Conservation (phyloP, 164 flowering plant genomes). For the Aristolochia fimbriata region DNA sequence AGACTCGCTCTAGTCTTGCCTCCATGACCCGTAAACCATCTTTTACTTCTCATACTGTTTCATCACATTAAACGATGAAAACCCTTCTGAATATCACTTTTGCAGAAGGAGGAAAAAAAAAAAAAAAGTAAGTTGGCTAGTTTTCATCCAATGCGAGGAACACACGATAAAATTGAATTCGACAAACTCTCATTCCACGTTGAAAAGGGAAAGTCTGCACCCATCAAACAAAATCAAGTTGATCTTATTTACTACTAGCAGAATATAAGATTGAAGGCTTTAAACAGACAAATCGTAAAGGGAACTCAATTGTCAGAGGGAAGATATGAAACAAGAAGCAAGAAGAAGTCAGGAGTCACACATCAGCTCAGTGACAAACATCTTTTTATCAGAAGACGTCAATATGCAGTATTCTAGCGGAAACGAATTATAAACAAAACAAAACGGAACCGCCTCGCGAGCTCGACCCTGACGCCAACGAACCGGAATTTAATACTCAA, state of each 20-base stretch:
- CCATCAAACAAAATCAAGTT: slow-evolving; percentile 7
- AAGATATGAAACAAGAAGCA: too few relatives aligned
- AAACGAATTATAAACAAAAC: background rate
- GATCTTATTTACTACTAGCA: background rate
- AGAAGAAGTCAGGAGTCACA: too few relatives aligned
- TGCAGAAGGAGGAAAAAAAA: too few relatives aligned
- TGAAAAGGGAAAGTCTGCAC: background rate
- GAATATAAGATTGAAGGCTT: background rate
- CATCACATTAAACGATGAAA: slow-evolving; percentile 10
- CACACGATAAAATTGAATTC: too few relatives aligned
- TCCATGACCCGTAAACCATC: slow-evolving; percentile 23
- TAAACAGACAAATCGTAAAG: background rate
- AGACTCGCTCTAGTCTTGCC: slow-evolving; percentile 19
- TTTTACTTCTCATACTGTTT: slow-evolving; percentile 11
- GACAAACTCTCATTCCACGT: too few relatives aligned
- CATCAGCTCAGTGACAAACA: background rate
- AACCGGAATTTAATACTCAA: too few relatives aligned
- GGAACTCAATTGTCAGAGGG: background rate
- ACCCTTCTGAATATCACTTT: background rate
- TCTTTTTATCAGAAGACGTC: background rate
- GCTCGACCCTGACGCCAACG: too few relatives aligned
- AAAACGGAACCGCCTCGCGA: too few relatives aligned
- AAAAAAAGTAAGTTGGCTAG: too few relatives aligned
- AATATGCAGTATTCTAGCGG: background rate
- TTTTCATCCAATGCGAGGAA: too few relatives aligned